Evolutionary conservation across 176 grass and related monocot genomes (phyloP).

Genomic region (Urochloa ruziziensis): DNA sequence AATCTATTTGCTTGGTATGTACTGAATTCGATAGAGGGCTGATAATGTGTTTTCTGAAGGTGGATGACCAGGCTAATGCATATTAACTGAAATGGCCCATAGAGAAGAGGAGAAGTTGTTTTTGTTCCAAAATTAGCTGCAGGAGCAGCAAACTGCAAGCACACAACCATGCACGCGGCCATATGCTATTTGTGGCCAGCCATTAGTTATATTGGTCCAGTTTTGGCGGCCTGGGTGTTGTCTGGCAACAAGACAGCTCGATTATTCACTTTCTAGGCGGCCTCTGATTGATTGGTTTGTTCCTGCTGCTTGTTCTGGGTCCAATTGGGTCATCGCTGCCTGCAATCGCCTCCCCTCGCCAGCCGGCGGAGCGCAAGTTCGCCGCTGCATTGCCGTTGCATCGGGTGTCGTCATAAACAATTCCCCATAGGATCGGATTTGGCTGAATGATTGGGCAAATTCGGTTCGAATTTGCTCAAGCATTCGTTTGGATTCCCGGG

Average conservation of each 20-base stretch:
- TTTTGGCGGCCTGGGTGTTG: background rate
- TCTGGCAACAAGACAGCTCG: background rate
- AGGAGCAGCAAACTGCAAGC: background rate
- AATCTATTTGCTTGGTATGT: background rate
- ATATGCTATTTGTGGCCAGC: background rate
- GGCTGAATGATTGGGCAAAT: constrained; percentile 40
- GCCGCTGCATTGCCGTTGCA: background rate
- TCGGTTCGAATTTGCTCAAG: constrained; percentile 41
- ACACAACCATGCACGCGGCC: background rate
- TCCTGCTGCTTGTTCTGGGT: background rate
- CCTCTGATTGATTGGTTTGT: background rate
- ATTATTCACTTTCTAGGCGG: background rate
- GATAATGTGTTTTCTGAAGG: background rate
- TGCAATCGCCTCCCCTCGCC: background rate
- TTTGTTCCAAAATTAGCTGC: constrained; percentile 7
- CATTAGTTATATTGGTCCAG: background rate
- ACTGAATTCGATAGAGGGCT: background rate
- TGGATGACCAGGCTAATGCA: background rate
- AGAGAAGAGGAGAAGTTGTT: background rate
- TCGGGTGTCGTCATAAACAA: background rate
- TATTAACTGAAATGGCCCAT: background rate
- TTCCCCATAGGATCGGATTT: background rate
- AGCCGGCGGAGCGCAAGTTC: background rate
- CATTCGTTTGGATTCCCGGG: background rate
- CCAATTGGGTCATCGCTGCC: background rate